Evolutionary conservation across 2,329 filamentous ascomycete genomes (phyloP).

Genomic region (Cordyceps farinosa): DNA sequence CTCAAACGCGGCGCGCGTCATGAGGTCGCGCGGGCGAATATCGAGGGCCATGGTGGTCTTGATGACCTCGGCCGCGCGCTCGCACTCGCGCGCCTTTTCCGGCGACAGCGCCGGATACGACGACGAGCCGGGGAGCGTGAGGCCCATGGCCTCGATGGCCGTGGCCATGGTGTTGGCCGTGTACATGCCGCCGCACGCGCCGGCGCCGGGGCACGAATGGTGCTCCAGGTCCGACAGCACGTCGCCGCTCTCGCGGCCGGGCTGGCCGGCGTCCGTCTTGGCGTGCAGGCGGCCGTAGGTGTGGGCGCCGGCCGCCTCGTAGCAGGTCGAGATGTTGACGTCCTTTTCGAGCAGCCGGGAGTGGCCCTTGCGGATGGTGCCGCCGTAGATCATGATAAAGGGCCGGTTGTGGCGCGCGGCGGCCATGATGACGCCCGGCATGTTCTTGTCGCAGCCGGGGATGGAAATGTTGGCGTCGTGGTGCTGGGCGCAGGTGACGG

Average conservation of each 20-base stretch:
- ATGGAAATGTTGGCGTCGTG: constrained; percentile 93
- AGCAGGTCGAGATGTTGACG: constrained; percentile 86
- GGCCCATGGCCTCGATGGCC: constrained; percentile 76
- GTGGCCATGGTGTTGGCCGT: constrained; percentile 85
- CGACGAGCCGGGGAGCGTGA: constrained; percentile 77
- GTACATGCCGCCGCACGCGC: constrained; percentile 75
- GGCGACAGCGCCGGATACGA: constrained; percentile 78
- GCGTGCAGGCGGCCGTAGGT: constrained; percentile 74
- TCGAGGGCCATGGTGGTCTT: constrained; percentile 75
- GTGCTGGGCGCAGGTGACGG: constrained; percentile 84
- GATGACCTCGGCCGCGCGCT: constrained; percentile 75
- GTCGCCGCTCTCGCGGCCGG: constrained; percentile 66
- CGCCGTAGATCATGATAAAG: constrained; percentile 93
- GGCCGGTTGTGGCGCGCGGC: constrained; percentile 89
- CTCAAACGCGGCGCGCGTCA: constrained; percentile 78
- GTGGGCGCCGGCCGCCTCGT: constrained; percentile 82
- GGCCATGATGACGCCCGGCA: constrained; percentile 89
- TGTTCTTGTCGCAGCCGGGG: constrained; percentile 95
- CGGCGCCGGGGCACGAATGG: constrained; percentile 60
- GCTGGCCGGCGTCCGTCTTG: constrained; percentile 56
- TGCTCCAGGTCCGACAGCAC: constrained; percentile 80
- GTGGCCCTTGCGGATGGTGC: constrained; percentile 85
- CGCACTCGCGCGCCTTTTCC: constrained; percentile 82
- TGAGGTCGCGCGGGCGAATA: constrained; percentile 74
- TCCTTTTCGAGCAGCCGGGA: constrained; percentile 69